Conservation (phyloP, 257 asterid species). For the Cordia subcordata region DNA sequence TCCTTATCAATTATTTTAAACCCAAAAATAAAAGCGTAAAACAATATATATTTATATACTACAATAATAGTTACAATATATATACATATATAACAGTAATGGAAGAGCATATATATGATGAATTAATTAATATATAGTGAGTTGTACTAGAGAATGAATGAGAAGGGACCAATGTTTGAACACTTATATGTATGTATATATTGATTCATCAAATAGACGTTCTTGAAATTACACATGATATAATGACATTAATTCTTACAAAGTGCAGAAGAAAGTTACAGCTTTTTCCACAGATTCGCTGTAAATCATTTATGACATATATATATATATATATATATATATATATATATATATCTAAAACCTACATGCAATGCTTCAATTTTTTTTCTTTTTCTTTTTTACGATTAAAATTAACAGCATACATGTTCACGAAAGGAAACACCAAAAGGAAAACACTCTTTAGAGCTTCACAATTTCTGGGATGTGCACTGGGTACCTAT, state of each 20-base stretch:
- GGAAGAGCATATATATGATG: neutral
- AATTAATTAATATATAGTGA: neutral
- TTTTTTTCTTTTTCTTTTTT: too few relatives aligned
- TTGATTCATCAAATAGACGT: neutral
- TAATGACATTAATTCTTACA: neutral
- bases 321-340: too few relatives aligned
- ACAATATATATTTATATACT: too few relatives aligned
- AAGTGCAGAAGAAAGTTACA: slow-evolving; percentile 18
- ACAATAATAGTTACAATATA: too few relatives aligned
- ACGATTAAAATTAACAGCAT: neutral
- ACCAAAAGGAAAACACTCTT: slow-evolving; percentile 1
- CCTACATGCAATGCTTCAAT: slow-evolving; percentile 25
- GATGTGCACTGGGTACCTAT: slow-evolving; percentile 72
- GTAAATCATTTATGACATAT: slow-evolving; percentile 9
- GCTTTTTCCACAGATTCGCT: slow-evolving; percentile 8
- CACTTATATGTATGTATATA: slow-evolving; percentile 6
- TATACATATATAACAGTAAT: neutral
- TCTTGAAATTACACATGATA: slow-evolving; percentile 9
- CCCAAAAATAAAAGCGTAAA: too few relatives aligned
- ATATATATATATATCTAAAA: neutral
- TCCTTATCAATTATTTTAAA: too few relatives aligned
- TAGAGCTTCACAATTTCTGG: slow-evolving; percentile 77
- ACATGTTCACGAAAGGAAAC: neutral
- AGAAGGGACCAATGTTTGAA: neutral
- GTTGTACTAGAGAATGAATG: neutral